These are phyloP conservation scores for Spiromastix sp. DNA, from an alignment of 2,329 filamentous ascomycete species.

Conservation along the genomic window DNA sequence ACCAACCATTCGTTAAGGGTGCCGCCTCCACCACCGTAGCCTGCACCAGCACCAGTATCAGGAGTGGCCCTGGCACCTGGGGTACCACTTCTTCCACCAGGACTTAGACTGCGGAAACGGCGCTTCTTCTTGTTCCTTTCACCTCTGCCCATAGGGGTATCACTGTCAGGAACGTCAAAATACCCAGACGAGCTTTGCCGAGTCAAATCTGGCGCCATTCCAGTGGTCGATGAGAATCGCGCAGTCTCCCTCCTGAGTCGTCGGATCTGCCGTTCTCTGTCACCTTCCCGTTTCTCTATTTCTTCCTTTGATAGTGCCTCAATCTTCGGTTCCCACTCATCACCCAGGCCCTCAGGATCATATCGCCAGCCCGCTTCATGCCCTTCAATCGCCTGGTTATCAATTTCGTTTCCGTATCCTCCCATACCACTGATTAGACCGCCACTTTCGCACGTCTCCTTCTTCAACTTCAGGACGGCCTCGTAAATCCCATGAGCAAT, in stretches of 20 bases:
- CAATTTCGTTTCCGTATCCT: conserved; percentile 59
- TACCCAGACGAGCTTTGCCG: conserved; percentile 44
- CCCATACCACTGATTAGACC: conserved; percentile 69
- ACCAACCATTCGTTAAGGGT: conserved; percentile 54
- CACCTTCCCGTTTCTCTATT: conserved; percentile 92
- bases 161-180: conserved; percentile 46
- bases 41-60: conserved; percentile 51
- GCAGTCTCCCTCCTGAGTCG: conserved; percentile 83
- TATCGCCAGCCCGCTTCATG: conserved; percentile 93
- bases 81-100: conserved; percentile 58
- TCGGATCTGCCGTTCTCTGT: conserved; percentile 82
- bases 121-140: conserved; percentile 94
- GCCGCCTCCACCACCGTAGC: conserved; percentile 57
- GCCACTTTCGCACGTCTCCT: conserved; percentile 88
- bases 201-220: conserved; percentile 68
- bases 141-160: conserved; percentile 83
- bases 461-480: conserved; percentile 82
- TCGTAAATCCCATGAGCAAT: conserved; percentile 97
- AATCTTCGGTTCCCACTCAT: conserved; percentile 75
- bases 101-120: conserved; percentile 79
- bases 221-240: conserved; percentile 75
- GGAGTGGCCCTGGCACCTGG: conserved; percentile 70
- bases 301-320: conserved; percentile 84
- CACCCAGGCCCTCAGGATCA: conserved; percentile 78
- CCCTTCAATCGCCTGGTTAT: conserved; percentile 74